phyloP scores from a whole-genome alignment of 2,329 filamentous ascomycete genomes.

The Colletotrichum sp. region DNA sequence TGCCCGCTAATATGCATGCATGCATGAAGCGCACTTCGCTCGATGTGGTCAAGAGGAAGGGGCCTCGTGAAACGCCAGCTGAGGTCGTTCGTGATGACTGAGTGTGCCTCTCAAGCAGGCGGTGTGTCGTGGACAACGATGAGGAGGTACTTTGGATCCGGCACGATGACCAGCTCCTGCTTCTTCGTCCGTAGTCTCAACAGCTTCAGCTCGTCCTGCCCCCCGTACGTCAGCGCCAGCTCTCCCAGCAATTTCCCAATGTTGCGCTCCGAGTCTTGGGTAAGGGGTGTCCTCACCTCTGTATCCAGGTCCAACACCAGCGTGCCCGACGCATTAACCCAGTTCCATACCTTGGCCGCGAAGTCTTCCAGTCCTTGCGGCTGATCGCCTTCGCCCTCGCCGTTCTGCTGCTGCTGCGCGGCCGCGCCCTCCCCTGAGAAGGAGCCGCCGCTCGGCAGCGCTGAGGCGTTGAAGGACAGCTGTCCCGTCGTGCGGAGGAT shows the following conservation, averaged over 20 bases:
- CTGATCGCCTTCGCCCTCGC: conserved; percentile 41
- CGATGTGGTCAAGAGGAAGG: background rate
- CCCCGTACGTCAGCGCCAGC: background rate
- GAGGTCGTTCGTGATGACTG: background rate
- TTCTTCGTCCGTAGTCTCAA: conserved; percentile 82
- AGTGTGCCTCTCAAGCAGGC: conserved; percentile 52
- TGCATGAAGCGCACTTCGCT: background rate
- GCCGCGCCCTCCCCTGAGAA: conserved; percentile 51
- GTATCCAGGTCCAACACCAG: conserved; percentile 76
- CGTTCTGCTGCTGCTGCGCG: conserved; percentile 31
- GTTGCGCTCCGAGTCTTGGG: background rate
- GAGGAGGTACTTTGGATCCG: conserved; percentile 79
- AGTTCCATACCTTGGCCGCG: conserved; percentile 77
- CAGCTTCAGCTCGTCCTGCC: conserved; percentile 76
- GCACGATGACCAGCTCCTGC: conserved; percentile 84
- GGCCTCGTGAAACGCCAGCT: background rate
- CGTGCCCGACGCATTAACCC: conserved; percentile 71
- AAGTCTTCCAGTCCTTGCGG: conserved; percentile 71
- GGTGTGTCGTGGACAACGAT: conserved; percentile 85
- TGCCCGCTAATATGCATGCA: background rate
- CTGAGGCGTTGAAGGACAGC: conserved; percentile 50
- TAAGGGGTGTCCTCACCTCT: conserved; percentile 57
- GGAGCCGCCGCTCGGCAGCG: conserved; percentile 26
- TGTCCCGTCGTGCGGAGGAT: conserved; percentile 79
- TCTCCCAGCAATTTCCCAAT: background rate